Evolutionary conservation across 2,329 filamentous ascomycete genomes (phyloP).

Genomic region (Talaromyces sp.): DNA sequence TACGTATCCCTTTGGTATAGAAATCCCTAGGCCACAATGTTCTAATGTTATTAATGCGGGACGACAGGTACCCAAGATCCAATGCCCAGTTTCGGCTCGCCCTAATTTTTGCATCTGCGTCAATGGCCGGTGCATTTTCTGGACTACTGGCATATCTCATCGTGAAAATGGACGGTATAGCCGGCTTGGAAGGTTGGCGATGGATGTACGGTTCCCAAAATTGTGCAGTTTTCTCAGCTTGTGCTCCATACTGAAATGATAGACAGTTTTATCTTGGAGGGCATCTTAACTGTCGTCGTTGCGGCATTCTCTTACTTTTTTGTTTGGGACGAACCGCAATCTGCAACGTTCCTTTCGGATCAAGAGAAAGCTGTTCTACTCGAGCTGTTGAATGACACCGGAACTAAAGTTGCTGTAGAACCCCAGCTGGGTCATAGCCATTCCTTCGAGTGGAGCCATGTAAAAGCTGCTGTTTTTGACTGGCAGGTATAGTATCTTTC

Average conservation of each 20-base stretch:
- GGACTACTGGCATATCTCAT: slow-evolving; percentile 50
- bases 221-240: not conserved
- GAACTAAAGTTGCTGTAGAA: slow-evolving; percentile 8
- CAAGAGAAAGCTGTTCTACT: slow-evolving; percentile 35
- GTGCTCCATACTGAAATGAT: not conserved
- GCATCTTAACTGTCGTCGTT: slow-evolving; percentile 63
- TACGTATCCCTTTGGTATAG: slow-evolving; percentile 37
- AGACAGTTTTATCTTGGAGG: slow-evolving; percentile 51
- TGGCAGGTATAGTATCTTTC: slow-evolving; percentile 43
- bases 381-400: slow-evolving; percentile 32
- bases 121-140: slow-evolving; percentile 48
- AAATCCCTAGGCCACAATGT: not conserved
- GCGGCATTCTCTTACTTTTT: slow-evolving; percentile 37
- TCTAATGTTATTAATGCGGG: not conserved
- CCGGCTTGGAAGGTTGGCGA: slow-evolving; percentile 31
- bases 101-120: slow-evolving; percentile 44
- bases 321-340: slow-evolving; percentile 33
- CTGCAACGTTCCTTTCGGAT: slow-evolving; percentile 37
- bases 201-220: slow-evolving; percentile 19
- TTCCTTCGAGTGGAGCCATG: slow-evolving; percentile 25
- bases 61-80: slow-evolving; percentile 35
- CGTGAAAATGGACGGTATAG: slow-evolving; percentile 33
- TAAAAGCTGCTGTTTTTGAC: slow-evolving; percentile 38
- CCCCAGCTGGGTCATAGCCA: not conserved
- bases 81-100: slow-evolving; percentile 41